Base-by-base conservation (phyloP, 495 filamentous ascomycete species). In the Haplographium delicatum region DNA sequence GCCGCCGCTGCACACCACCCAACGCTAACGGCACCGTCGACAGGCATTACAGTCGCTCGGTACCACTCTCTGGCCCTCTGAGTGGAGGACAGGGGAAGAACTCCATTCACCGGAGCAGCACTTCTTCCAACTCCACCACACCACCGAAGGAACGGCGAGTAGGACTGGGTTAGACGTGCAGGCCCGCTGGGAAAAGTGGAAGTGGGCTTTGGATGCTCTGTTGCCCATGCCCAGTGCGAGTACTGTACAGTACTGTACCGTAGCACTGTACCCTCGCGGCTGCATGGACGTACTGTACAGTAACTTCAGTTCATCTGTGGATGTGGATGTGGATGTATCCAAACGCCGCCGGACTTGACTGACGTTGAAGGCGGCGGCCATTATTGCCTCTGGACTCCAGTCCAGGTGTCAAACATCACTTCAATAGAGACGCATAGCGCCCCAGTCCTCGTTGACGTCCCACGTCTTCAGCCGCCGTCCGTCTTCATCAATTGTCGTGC, bases 41-140 rank as follows among this genome's bases (percentile, higher is more conserved):
- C 43, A 46, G 43, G 43, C 43, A 46, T 46, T 2, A 3, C 39
- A 13, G 19, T 31, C 20, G 24, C 23, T 44, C 42, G 42, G 42
- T 28, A 44, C 23, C 8, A 44, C 42, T n/a, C n/a, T n/a, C n/a
- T n/a, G n/a, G n/a, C n/a, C n/a, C 41, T 15, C 23, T 44, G 20
- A 15, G 20, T 26, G 41, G 24, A n/a, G 20, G 41, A 18, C n/a
- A n/a, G 28, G 28, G 13, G 28, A n/a, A n/a, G 13, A n/a, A n/a
- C 28, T 7, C 7, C 13, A 31, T 7, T n/a, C 6, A 20, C 5
- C 38, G 11, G 38, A 4, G 6, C 38, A 23, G 20, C 38, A 19
- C 38, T 25, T 37, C 44, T 9, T 22, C 19, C 25, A 10, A 34
- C 33, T 48, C 33, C 45, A 48, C 45, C 33, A 34, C 31, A 48